Evolutionary conservation across 148 eudicot species (phyloP), one percentile per base, ranked within the genome.

Genomic region (Vaccinium darrowii): DNA sequence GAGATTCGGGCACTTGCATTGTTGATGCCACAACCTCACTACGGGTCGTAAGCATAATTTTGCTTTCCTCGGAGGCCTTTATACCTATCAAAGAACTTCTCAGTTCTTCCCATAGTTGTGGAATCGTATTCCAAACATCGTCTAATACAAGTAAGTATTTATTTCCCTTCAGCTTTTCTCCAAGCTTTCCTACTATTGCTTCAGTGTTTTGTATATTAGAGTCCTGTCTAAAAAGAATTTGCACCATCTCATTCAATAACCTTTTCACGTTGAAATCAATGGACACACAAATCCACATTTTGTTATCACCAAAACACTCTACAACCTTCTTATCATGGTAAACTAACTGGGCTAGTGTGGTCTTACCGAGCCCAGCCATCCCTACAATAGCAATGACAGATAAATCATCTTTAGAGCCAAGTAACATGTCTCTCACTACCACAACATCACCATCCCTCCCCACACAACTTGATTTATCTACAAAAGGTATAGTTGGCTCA

Each of bases 71-170:
- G 62, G 62, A 83, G 4, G 43, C 53, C 39, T 60, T 58, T 25
- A 81, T 62, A 30, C 81, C 82, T 11, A 47, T 57, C 49, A 84
- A 60, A 8, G 83, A 39, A 12, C 47, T 62, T n/a, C 10, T 27
- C 60, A 87, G 8, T 0, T 43, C 23, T 18, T 8, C 47, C 88
- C 88, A 86, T 11, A 2, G 15, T 8, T 12, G n/a, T 7, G 16
- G 3, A 4, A 12, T 33, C 12, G 30, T 30, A 13, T 71, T 73
- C 86, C 86, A 83, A 8, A 87, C 65, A 80, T 87, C 84, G 63
- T 87, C 88, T 0, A 83, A 76, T 0, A 87, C 76, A 33, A 87
- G 86, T 2, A 87, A 36, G 25, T 83, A 86, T 21, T 54, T 87
- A 19, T 36, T 80, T 3, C 56, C 72, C 0, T 43, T 36, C 7